phyloP scores from a whole-genome alignment of 768 basidiomycete species.

The Collybia mongolica region DNA sequence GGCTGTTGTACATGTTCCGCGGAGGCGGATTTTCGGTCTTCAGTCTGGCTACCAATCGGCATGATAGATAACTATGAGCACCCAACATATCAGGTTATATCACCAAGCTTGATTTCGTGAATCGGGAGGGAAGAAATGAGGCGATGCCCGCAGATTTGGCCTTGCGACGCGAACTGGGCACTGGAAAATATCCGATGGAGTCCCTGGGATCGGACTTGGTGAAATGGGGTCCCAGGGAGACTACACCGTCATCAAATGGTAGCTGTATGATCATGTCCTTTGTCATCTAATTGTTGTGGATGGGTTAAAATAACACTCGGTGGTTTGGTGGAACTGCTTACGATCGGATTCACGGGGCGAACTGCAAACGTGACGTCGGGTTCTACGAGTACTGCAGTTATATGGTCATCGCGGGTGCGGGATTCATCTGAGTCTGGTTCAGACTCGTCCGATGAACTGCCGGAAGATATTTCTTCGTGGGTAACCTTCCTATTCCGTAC shows the following conservation, averaged over 20 bases:
- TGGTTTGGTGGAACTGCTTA: too few species aligned
- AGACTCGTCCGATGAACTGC: constrained; percentile 21
- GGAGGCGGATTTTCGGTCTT: not conserved
- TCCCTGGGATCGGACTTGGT: constrained; percentile 20
- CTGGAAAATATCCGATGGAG: constrained; percentile 26
- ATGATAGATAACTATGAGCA: not conserved
- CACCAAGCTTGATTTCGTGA: constrained; percentile 5
- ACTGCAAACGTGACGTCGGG: not conserved
- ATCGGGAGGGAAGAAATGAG: constrained; percentile 21
- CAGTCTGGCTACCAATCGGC: too few species aligned
- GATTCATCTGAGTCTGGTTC: constrained; percentile 26
- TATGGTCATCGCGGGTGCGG: constrained; percentile 20
- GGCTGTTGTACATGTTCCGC: not conserved
- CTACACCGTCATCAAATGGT: constrained; percentile 14
- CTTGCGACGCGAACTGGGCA: constrained; percentile 14
- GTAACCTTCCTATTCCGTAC: not conserved
- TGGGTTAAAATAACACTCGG: too few species aligned
- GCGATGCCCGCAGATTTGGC: constrained; percentile 19
- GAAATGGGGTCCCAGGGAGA: constrained; percentile 19
- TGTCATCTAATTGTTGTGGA: constrained; percentile 10
- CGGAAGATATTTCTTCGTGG: constrained; percentile 9
- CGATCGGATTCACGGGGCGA: too few species aligned
- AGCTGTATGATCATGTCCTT: constrained; percentile 10
- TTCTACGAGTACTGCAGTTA: constrained; percentile 2
- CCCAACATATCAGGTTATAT: not conserved